Percentiles rank a stretch among this genome's conserved stretches.
Conservation (phyloP, 2,329 filamentous ascomycete genomes). For the Parascedosporium putredinis region DNA sequence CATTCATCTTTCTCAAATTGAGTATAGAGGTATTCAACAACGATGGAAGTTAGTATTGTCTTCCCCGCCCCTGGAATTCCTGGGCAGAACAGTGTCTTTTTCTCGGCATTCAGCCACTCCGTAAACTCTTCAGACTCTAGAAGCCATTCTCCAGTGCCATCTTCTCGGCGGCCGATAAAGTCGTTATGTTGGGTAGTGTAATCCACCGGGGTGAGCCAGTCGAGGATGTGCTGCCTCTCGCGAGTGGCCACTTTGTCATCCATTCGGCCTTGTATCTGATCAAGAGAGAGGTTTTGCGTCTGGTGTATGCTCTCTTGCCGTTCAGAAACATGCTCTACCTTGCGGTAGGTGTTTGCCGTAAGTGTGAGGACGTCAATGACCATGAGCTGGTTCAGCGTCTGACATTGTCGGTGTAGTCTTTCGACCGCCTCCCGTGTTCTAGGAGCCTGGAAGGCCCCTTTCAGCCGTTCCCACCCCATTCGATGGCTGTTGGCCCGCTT, state of each 20-base stretch:
- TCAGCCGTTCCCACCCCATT: conserved; percentile 12
- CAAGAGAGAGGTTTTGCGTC: too few relatives aligned
- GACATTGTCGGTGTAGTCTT: conserved; percentile 13
- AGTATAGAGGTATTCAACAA: conserved; percentile 11
- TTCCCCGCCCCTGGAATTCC: conserved; percentile 27
- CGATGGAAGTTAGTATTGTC: conserved; percentile 14
- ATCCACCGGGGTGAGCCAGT: conserved; percentile 28
- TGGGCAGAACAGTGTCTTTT: conserved; percentile 26
- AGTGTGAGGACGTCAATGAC: conserved; percentile 10
- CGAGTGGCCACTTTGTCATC: neutral
- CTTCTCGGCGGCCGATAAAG: conserved; percentile 19
- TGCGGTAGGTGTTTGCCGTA: conserved; percentile 6
- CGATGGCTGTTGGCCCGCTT: conserved; percentile 8
- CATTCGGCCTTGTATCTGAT: too few relatives aligned
- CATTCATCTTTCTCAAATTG: conserved; percentile 9
- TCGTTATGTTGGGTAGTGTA: conserved; percentile 27
- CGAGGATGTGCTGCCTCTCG: conserved; percentile 13
- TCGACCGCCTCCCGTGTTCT: conserved; percentile 11
- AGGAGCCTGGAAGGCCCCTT: conserved; percentile 9
- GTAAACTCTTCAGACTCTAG: conserved; percentile 22
- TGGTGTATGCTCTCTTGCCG: neutral
- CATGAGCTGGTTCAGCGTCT: conserved; percentile 10
- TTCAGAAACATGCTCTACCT: conserved; percentile 11
- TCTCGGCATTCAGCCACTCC: conserved; percentile 16
- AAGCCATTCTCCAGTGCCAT: conserved; percentile 31